Evolutionary conservation across 2,329 filamentous ascomycete genomes (phyloP).

Genomic region (Phoma sp.): DNA sequence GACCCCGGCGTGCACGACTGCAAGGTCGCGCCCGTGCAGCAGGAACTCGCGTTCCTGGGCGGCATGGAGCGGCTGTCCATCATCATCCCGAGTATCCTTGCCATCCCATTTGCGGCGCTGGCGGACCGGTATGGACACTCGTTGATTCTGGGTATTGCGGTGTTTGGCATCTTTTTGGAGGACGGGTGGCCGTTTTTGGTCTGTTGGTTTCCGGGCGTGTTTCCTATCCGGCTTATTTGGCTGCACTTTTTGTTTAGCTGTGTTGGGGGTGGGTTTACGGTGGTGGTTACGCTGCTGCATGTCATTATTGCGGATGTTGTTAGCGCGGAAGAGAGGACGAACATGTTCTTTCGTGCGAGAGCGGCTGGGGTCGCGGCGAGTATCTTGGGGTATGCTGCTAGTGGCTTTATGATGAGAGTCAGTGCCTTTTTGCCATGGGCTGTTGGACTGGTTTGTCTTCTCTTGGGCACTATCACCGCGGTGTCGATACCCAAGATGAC

Average conservation of each 20-base stretch:
- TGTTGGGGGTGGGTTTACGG: constrained; percentile 23
- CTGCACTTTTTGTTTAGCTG: constrained; percentile 24
- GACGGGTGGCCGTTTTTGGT: constrained; percentile 22
- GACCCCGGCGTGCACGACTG: constrained; percentile 13
- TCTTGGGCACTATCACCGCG: constrained; percentile 8
- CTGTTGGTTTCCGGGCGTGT: constrained; percentile 22
- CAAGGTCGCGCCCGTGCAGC: constrained; percentile 24
- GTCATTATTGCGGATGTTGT: constrained; percentile 28
- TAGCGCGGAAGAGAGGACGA: constrained; percentile 21
- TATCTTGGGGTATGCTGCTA: constrained; percentile 22
- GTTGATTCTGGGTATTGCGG: constrained; percentile 20
- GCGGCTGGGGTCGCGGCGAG: constrained; percentile 25
- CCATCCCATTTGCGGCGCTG: constrained; percentile 27
- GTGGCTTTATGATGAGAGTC: constrained; percentile 19
- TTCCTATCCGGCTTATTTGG: constrained; percentile 26
- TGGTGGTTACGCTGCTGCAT: constrained; percentile 24
- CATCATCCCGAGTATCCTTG: constrained; percentile 26
- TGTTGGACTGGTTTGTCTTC: constrained; percentile 15
- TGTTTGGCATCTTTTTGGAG: constrained; percentile 24
- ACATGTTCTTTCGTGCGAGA: constrained; percentile 22
- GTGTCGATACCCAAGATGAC: constrained; percentile 17
- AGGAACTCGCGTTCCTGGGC: constrained; percentile 22
- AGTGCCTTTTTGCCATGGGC: constrained; percentile 20
- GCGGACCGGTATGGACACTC: constrained; percentile 27
- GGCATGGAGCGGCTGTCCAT: constrained; percentile 27